Percentiles rank a stretch among this genome's conserved stretches.
Evolutionary conservation across 2,329 filamentous ascomycete species (phyloP).

Genomic region (Biscogniauxia sp.): DNA sequence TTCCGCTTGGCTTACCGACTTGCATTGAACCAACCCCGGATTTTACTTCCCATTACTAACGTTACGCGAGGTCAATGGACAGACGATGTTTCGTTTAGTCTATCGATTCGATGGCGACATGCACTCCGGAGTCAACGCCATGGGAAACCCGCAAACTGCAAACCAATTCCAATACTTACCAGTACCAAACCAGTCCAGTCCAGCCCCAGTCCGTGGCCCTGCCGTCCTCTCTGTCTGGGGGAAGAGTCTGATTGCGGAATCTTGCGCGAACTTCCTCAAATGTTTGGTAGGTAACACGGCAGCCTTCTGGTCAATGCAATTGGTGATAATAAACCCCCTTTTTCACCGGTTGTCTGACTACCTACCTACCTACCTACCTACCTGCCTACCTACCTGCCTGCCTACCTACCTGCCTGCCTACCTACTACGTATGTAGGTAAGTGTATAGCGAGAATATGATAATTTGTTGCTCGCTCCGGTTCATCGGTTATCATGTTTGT

Average conservation of each 20-base stretch:
- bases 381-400: neutral
- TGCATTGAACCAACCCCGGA: slow-evolving; percentile 15
- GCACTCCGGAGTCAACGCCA: slow-evolving; percentile 22
- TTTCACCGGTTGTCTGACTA: neutral
- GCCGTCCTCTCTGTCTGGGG: too few relatives aligned
- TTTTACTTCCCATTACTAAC: slow-evolving; percentile 24
- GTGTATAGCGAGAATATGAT: too few relatives aligned
- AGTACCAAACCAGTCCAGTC: too few relatives aligned
- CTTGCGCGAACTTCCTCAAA: slow-evolving; percentile 10
- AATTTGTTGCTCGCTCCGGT: neutral
- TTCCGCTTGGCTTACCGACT: slow-evolving; percentile 17
- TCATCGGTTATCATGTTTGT: too few relatives aligned
- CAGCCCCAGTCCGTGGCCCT: too few relatives aligned
- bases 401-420: neutral
- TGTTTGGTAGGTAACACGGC: slow-evolving; percentile 22
- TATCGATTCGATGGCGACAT: slow-evolving; percentile 20
- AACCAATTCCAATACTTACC: too few relatives aligned
- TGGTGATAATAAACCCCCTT: neutral
- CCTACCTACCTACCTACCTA: neutral
- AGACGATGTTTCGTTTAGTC: slow-evolving; percentile 9
- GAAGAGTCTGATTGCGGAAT: slow-evolving; percentile 18
- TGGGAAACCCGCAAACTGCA: slow-evolving; percentile 10
- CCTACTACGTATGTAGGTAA: neutral
- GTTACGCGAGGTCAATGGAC: slow-evolving; percentile 17
- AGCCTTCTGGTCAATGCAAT: neutral